These are phyloP conservation scores for Paraleonurus japonicus DNA, from an alignment of 257 asterid genomes.

Conservation along the genomic window DNA sequence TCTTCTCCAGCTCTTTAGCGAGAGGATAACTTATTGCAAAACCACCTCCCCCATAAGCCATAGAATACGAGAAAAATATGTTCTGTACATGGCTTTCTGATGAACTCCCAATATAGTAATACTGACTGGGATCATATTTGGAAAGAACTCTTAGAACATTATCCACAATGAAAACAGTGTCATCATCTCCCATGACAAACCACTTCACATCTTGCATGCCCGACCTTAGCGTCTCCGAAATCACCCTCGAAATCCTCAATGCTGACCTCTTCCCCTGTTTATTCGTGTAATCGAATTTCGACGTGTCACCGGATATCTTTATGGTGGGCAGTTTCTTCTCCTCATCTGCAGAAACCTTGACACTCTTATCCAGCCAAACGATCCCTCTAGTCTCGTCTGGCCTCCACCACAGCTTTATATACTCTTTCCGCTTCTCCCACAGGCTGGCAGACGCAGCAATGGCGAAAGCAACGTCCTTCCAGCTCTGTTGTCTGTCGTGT, in stretches of 20 bases:
- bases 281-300: slow-evolving; percentile 50
- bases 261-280: slow-evolving; percentile 67
- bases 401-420: slow-evolving; percentile 72
- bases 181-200: slow-evolving; percentile 95
- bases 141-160: slow-evolving; percentile 63
- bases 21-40: slow-evolving; percentile 85
- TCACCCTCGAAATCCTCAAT: slow-evolving; percentile 69
- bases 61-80: slow-evolving; percentile 62
- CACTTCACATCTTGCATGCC: slow-evolving; percentile 66
- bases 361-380: slow-evolving; percentile 62
- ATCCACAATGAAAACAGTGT: slow-evolving; percentile 71
- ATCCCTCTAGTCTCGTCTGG: slow-evolving; percentile 65
- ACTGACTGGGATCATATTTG: slow-evolving; percentile 67
- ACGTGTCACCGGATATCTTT: slow-evolving; percentile 53
- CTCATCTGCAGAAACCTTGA: slow-evolving; percentile 30
- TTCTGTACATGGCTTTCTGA: slow-evolving; percentile 85
- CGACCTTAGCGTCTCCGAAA: slow-evolving; percentile 69
- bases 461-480: slow-evolving; percentile 54
- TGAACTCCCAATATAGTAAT: slow-evolving; percentile 70
- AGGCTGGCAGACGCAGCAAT: slow-evolving; percentile 65
- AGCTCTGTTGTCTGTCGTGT: slow-evolving; percentile 30
- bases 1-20: slow-evolving; percentile 68
- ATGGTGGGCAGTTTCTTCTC: slow-evolving; percentile 42
- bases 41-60: slow-evolving; percentile 96
- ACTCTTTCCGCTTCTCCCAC: slow-evolving; percentile 67